Percentiles rank a stretch among this genome's conserved stretches.
Evolutionary conservation across 2,329 filamentous ascomycete species (phyloP).

Genomic region (Apiospora rasikravindrae): DNA sequence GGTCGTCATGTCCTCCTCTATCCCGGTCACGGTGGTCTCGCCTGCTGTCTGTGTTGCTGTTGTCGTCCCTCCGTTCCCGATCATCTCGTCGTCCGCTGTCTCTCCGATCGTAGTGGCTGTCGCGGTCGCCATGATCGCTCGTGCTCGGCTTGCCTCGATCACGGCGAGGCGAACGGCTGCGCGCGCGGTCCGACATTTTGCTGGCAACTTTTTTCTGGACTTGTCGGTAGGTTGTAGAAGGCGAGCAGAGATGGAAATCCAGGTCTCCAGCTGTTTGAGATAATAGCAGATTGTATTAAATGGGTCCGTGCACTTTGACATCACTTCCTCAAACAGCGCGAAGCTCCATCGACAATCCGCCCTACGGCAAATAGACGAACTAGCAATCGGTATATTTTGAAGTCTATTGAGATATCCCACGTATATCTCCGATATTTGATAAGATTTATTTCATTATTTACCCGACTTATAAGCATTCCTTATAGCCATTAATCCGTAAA

Average conservation of each 20-base stretch:
- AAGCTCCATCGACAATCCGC: no score
- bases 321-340: not conserved
- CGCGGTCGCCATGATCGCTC: slow-evolving; percentile 17
- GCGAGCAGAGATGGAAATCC: not conserved
- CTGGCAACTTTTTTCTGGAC: not conserved
- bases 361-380: no score
- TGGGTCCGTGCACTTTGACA: slow-evolving; percentile 3
- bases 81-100: slow-evolving; percentile 26
- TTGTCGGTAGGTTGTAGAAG: not conserved
- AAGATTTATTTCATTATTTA: no score
- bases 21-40: slow-evolving; percentile 4
- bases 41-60: not conserved
- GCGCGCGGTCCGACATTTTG: slow-evolving; percentile 15
- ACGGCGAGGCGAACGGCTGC: slow-evolving; percentile 23
- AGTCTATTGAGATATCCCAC: no score
- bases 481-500: no score
- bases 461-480: no score
- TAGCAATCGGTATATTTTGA: no score
- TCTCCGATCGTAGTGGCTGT: slow-evolving; percentile 25
- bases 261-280: not conserved
- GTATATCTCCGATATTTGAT: no score
- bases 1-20: slow-evolving; percentile 23
- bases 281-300: not conserved
- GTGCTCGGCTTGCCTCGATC: not conserved
- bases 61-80: slow-evolving; percentile 19